These are phyloP conservation scores for Aspergillus candidus DNA, from an alignment of 2,329 filamentous ascomycete species.

Conservation along the genomic window DNA sequence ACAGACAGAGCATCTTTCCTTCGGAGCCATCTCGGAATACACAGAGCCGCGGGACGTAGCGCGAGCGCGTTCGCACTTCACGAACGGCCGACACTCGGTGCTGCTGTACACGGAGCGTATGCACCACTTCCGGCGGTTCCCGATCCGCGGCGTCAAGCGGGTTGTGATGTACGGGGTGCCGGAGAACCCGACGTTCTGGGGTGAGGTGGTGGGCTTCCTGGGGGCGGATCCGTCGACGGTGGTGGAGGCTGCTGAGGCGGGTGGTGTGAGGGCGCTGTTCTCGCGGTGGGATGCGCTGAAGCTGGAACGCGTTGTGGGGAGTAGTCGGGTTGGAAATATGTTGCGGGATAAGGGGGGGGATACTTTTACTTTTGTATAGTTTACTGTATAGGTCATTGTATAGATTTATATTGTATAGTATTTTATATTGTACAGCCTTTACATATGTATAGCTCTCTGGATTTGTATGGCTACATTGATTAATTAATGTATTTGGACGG, in stretches of 20 bases:
- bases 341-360: slow-evolving; percentile 71
- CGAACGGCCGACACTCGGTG: slow-evolving; percentile 72
- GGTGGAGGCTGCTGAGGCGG: slow-evolving; percentile 48
- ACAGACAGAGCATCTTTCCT: slow-evolving; percentile 54
- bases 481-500: no score
- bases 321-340: slow-evolving; percentile 75
- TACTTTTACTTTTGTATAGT: slow-evolving; percentile 88
- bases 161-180: slow-evolving; percentile 89
- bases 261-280: slow-evolving; percentile 60
- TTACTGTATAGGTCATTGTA: not conserved
- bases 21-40: slow-evolving; percentile 87
- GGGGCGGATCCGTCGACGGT: slow-evolving; percentile 42
- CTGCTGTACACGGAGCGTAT: slow-evolving; percentile 89
- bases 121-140: slow-evolving; percentile 93
- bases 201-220: slow-evolving; percentile 39
- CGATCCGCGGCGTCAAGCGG: slow-evolving; percentile 70
- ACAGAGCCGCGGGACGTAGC: slow-evolving; percentile 70
- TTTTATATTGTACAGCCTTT: no score
- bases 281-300: slow-evolving; percentile 85
- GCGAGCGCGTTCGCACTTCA: slow-evolving; percentile 79
- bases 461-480: no score
- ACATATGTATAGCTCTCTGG: no score
- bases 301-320: slow-evolving; percentile 82
- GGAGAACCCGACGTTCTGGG: slow-evolving; percentile 63
- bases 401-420: not conserved